Base-by-base conservation (phyloP, 2,329 filamentous ascomycete genomes). In the Penicillium sp. region DNA sequence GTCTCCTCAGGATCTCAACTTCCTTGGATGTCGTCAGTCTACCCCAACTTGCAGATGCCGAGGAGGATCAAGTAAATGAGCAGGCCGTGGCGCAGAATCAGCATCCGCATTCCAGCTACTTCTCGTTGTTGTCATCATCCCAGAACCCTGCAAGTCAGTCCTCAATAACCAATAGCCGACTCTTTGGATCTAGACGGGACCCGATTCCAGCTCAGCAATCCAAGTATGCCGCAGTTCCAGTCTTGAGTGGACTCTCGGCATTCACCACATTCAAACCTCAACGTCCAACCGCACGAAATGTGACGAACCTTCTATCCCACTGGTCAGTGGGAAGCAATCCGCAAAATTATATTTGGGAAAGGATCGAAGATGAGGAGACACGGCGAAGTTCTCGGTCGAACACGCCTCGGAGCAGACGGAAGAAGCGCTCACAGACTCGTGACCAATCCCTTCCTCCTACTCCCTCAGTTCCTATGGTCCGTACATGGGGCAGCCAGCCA, bases 261-360 rank as follows among this genome's bases (percentile, higher is more conserved):
- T 65, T 67, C 38, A 67, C 66, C 4, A 60, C 49, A 1, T 59
- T 69, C 40, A 62, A 61, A 22, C 18, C 41, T 4, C 54, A 58
- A 31, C 55, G 53, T 13, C 22, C 58, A 9, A 45, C 59, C 27
- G 52, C 63, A 25, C 59, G 48, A 33, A 64, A 58, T 22, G 58
- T 66, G 13, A 28, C 54, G 28, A 61, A 51, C 31, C 58, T 71
- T 25, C 61, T 73, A 16, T 65, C 65, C 2, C 66, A 72, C 35
- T 74, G 71, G 71, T 52, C 59, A 47, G 49, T 55, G 10, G 69
- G 64, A 13, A 54, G 44, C 19, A 60, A 70, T 41, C 71, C 71
- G 9, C 55, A 58, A 12, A 41, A 53, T 3, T 72, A 72, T 54
- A 55, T 60, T 47, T 71, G 68, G 69, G 57, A 65, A 46, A 58